Percentiles rank a stretch among this genome's conserved stretches.
phyloP scores from a whole-genome alignment of 345 rosid species.

The Microthlaspi erraticum region DNA sequence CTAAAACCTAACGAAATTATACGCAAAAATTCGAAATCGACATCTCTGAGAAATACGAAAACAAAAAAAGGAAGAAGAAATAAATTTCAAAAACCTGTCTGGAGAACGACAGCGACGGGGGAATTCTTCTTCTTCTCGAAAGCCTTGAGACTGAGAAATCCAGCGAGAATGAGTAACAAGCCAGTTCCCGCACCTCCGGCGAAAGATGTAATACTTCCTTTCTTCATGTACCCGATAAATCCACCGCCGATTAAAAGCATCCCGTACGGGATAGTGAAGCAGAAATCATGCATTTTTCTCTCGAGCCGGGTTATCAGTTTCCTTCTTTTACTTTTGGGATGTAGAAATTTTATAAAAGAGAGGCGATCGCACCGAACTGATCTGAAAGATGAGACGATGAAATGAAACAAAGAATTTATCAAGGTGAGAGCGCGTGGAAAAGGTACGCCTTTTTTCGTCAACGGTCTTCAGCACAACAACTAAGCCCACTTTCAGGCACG shows the following conservation, averaged over 20 bases:
- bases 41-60: conserved; percentile 9
- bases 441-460: conserved; percentile 41
- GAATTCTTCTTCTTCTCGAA: conserved; percentile 77
- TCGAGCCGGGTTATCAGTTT: conserved; percentile 1
- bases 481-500: conserved; percentile 32
- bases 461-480: conserved; percentile 40
- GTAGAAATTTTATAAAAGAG: conserved; percentile 11
- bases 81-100: conserved; percentile 83
- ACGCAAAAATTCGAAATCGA: conserved; percentile 5
- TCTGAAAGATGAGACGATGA: conserved; percentile 21
- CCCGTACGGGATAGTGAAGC: conserved; percentile 97
- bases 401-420: background rate
- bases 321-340: background rate
- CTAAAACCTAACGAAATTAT: background rate
- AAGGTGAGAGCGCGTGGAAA: conserved; percentile 50
- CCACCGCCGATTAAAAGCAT: conserved; percentile 85
- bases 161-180: conserved; percentile 78
- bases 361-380: background rate
- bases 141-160: conserved; percentile 82
- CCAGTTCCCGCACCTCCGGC: conserved; percentile 89
- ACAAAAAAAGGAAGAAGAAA: background rate
- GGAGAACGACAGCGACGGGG: conserved; percentile 61
- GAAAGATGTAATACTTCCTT: conserved; percentile 77
- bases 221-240: conserved; percentile 69
- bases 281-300: conserved; percentile 84